Evolutionary conservation across 2,329 filamentous ascomycete species (phyloP), one percentile per base, ranked within the genome.

Genomic region (Beauveria brongniartii): DNA sequence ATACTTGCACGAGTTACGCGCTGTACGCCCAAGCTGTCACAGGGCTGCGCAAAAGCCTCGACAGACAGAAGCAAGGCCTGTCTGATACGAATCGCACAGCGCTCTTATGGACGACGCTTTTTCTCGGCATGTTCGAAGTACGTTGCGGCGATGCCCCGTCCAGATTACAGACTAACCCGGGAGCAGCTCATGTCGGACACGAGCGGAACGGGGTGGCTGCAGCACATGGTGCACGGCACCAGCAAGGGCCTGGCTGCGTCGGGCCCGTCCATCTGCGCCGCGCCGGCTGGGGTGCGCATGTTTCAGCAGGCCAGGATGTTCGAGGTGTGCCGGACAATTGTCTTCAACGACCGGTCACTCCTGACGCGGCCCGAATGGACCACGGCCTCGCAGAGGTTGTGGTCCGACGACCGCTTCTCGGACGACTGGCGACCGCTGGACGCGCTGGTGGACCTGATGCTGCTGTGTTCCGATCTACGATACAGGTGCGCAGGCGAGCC

Each of bases 81-180:
- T 73, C 1, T 14, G 16, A 48, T 4, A 12, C 30, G 28, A 62
- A 37, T 22, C 59, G 46, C 26, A 58, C 59, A 40, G 43, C 50
- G 41, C 46, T 43, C 7, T 55, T 74, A 0, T 75, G 73, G 73
- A 69, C 73, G 0, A 74, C 73, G 0, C 64, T 73, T 3, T 51
- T 73, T 0, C 62, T 74, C 0, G 73, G 73, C 0, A 52, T 74
- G 1, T 74, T 74, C 9, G 73, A 75, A 64, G 73, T 74, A 6
- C 22, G 62, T 59, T 0, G 4, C 6, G 16, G 43, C 24, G 7
- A 5, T 12, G 3, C 0, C 5, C 22, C 47, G 5, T n/a, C 3
- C 3, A 12, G 0, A 40, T 14, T 2, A n/a, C 47, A 18, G 34
- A n/a, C 28, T 52, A 9, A 55, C 14, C 20, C 10, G 22, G 1